Evolutionary conservation across 2,329 filamentous ascomycete species (phyloP).

Genomic region (Penicillium olsonii): DNA sequence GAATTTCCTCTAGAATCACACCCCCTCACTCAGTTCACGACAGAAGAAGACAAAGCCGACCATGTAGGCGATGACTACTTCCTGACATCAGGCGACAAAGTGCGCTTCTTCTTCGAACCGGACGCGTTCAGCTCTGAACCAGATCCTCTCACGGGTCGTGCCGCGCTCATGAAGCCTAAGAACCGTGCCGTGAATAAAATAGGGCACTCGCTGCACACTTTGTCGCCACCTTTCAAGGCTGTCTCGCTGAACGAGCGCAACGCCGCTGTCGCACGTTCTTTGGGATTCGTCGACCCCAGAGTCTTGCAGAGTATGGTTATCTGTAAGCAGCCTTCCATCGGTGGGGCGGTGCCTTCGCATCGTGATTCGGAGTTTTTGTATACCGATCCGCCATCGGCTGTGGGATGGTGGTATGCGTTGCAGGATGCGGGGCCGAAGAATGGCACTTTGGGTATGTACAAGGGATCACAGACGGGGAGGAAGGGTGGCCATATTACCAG

Average conservation of each 20-base stretch:
- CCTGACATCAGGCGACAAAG: slow-evolving; percentile 81
- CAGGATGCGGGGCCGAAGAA: slow-evolving; percentile 88
- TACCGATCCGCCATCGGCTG: slow-evolving; percentile 81
- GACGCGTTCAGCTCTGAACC: slow-evolving; percentile 66
- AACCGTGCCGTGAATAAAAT: slow-evolving; percentile 86
- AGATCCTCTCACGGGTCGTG: slow-evolving; percentile 49
- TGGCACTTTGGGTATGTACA: slow-evolving; percentile 83
- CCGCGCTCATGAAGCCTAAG: slow-evolving; percentile 74
- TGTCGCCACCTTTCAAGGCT: slow-evolving; percentile 66
- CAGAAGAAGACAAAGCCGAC: slow-evolving; percentile 66
- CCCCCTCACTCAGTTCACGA: slow-evolving; percentile 92
- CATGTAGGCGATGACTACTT: slow-evolving; percentile 97
- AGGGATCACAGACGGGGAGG: slow-evolving; percentile 66
- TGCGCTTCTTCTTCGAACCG: slow-evolving; percentile 97
- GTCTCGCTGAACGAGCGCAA: slow-evolving; percentile 52
- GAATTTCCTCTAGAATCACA: slow-evolving; percentile 78
- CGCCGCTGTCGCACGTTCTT: slow-evolving; percentile 65
- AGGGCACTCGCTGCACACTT: slow-evolving; percentile 72
- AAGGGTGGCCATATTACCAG: slow-evolving; percentile 68
- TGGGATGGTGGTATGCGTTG: slow-evolving; percentile 96
- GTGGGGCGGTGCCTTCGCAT: slow-evolving; percentile 85
- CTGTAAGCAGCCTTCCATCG: slow-evolving; percentile 96
- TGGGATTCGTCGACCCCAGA: slow-evolving; percentile 75
- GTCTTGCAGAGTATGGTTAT: slow-evolving; percentile 95
- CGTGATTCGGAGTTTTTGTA: slow-evolving; percentile 93